Evolutionary conservation across 1,139 yeast species (phyloP).

Genomic region (Kluyveromyces sp.): DNA sequence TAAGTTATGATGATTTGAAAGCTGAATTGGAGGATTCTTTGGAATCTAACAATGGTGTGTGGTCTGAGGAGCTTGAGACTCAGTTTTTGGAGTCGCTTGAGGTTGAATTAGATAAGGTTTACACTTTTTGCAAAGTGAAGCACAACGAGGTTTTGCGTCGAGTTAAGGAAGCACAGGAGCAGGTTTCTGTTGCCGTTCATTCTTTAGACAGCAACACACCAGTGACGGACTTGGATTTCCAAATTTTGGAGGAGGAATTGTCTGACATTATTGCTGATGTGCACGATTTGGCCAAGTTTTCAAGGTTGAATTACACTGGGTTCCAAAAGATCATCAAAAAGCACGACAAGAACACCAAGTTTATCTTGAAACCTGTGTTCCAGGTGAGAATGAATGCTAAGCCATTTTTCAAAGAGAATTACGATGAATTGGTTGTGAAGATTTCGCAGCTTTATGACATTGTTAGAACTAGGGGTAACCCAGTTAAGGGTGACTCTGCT

Average conservation of each 20-base stretch:
- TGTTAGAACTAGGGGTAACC: slow-evolving; percentile 92
- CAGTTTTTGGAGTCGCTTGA: slow-evolving; percentile 68
- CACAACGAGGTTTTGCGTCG: slow-evolving; percentile 76
- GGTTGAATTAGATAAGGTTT: slow-evolving; percentile 81
- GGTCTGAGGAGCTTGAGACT: slow-evolving; percentile 78
- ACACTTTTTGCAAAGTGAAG: slow-evolving; percentile 81
- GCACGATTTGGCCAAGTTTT: slow-evolving; percentile 89
- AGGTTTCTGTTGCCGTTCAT: slow-evolving; percentile 57
- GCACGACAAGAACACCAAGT: slow-evolving; percentile 86
- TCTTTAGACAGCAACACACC: slow-evolving; percentile 35
- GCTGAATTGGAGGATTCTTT: slow-evolving; percentile 66
- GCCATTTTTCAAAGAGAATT: slow-evolving; percentile 92
- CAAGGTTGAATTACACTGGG: slow-evolving; percentile 89
- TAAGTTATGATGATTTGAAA: slow-evolving; percentile 84
- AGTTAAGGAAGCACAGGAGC: slow-evolving; percentile 69
- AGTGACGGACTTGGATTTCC: slow-evolving; percentile 71
- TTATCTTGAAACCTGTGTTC: slow-evolving; percentile 81
- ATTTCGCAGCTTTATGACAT: slow-evolving; percentile 83
- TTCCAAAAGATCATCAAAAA: slow-evolving; percentile 93
- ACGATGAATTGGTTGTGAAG: slow-evolving; percentile 81
- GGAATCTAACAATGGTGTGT: slow-evolving; percentile 41
- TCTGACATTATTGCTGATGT: slow-evolving; percentile 95
- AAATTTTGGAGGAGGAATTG: slow-evolving; percentile 82
- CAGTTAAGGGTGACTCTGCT: slow-evolving; percentile 85
- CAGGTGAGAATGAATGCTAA: slow-evolving; percentile 87